Evolutionary conservation across 129 eudicot species (phyloP).

Genomic region (Ambrosia artemisiifolia): DNA sequence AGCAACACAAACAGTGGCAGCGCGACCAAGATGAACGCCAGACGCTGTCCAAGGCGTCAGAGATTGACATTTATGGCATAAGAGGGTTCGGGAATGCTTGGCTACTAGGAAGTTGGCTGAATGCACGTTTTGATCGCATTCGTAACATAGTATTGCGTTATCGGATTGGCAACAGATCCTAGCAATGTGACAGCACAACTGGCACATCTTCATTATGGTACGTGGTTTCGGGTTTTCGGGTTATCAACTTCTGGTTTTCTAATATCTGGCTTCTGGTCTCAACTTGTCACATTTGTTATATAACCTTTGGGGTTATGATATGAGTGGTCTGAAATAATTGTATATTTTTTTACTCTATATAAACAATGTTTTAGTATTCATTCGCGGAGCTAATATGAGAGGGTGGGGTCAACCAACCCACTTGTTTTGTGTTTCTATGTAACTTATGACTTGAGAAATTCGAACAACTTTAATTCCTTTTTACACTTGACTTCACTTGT

Average conservation of each 20-base stretch:
- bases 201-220: slow-evolving; percentile 45
- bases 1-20: slow-evolving; percentile 44
- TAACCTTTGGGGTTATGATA: neutral
- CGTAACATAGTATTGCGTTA: slow-evolving; percentile 66
- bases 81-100: slow-evolving; percentile 54
- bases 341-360: too few species aligned
- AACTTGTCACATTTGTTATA: neutral
- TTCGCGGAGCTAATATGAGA: too few species aligned
- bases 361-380: neutral
- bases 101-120: slow-evolving; percentile 79
- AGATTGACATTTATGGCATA: slow-evolving; percentile 62
- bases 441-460: too few species aligned
- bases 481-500: too few species aligned
- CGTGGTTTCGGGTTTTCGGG: neutral
- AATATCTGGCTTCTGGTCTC: neutral
- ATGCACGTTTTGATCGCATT: slow-evolving; percentile 69
- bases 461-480: too few species aligned
- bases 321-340: neutral
- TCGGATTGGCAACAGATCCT: slow-evolving; percentile 64
- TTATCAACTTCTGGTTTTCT: neutral
- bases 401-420: too few species aligned
- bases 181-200: slow-evolving; percentile 48
- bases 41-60: slow-evolving; percentile 74
- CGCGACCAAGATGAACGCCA: slow-evolving; percentile 52
- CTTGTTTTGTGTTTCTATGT: too few species aligned